phyloP scores from a whole-genome alignment of 345 rosid genomes.

The Citrus cavaleriei region DNA sequence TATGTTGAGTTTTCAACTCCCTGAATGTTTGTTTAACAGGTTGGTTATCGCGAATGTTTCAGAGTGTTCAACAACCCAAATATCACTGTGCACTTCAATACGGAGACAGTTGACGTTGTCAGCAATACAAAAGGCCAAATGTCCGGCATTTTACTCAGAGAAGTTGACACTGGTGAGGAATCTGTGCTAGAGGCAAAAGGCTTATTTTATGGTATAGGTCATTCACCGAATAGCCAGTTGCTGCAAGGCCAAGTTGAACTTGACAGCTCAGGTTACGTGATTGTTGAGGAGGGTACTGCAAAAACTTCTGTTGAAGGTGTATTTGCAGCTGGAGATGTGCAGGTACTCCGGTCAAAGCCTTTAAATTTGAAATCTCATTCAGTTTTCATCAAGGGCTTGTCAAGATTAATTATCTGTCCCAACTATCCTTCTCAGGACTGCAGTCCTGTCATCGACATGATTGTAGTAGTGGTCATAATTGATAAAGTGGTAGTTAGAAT shows the following conservation, averaged over 20 bases:
- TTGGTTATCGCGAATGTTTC: conserved; percentile 99
- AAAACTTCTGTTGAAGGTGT: conserved; percentile 89
- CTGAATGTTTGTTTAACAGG: conserved; percentile 99
- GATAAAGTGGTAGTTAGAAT: neutral
- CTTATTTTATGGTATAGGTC: conserved; percentile 97
- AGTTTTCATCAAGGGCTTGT: neutral
- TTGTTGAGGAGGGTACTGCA: conserved; percentile 73
- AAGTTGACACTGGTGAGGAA: conserved; percentile 73
- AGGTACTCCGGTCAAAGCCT: conserved; percentile 45
- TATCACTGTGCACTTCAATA: conserved; percentile 89
- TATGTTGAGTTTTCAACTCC: conserved; percentile 97
- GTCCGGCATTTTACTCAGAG: conserved; percentile 80
- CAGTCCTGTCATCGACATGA: neutral
- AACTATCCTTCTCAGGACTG: neutral
- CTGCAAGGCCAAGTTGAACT: conserved; percentile 94
- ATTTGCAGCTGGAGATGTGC: conserved; percentile 98
- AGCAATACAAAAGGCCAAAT: conserved; percentile 93
- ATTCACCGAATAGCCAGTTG: conserved; percentile 86
- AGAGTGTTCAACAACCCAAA: conserved; percentile 98
- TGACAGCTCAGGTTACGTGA: conserved; percentile 72
- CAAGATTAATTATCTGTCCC: neutral
- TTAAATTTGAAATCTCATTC: neutral
- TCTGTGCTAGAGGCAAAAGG: conserved; percentile 89
- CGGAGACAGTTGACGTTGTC: conserved; percentile 74
- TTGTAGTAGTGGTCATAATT: neutral